Conservation (phyloP, 2,329 filamentous ascomycete species). For the Xylariaceae sp. region DNA sequence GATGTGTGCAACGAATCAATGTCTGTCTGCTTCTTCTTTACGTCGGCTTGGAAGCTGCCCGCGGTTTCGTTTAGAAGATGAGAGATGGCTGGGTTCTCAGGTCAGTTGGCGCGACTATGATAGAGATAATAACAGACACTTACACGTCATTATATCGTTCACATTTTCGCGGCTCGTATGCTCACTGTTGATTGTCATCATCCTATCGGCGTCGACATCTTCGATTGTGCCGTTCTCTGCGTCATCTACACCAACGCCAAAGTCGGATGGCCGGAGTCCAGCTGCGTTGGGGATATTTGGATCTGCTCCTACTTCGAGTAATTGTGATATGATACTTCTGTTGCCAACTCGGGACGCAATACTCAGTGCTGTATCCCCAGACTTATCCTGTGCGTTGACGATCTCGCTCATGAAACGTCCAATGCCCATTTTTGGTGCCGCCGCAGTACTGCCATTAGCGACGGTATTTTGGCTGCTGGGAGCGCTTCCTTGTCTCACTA, state of each 20-base stretch:
- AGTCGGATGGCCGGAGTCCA: slow-evolving; percentile 85
- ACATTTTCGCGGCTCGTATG: slow-evolving; percentile 67
- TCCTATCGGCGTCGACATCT: slow-evolving; percentile 35
- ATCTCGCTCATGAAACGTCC: slow-evolving; percentile 96
- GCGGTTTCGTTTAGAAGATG: slow-evolving; percentile 77
- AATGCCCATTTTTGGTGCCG: slow-evolving; percentile 69
- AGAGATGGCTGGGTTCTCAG: slow-evolving; percentile 64
- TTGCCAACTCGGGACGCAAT: slow-evolving; percentile 92
- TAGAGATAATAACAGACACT: slow-evolving; percentile 35
- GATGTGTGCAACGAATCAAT: slow-evolving; percentile 79
- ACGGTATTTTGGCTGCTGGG: slow-evolving; percentile 47
- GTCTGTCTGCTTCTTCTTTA: slow-evolving; percentile 76
- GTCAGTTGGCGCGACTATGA: slow-evolving; percentile 2
- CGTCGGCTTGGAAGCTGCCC: slow-evolving; percentile 72
- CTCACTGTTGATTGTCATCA: slow-evolving; percentile 41
- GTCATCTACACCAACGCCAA: slow-evolving; percentile 72
- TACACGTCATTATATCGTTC: slow-evolving; percentile 75
- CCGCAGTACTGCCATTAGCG: slow-evolving; percentile 29
- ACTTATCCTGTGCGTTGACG: slow-evolving; percentile 90
- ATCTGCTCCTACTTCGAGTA: slow-evolving; percentile 91
- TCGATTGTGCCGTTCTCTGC: slow-evolving; percentile 35
- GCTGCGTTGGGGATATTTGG: slow-evolving; percentile 88
- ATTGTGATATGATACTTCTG: slow-evolving; percentile 90
- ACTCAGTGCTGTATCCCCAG: slow-evolving; percentile 91
- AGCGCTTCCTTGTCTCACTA: slow-evolving; percentile 76